Percentiles rank a stretch among this genome's conserved stretches.
phyloP scores from a whole-genome alignment of 192 early-diverging fungal genomes.

The Coemansia sp. region DNA sequence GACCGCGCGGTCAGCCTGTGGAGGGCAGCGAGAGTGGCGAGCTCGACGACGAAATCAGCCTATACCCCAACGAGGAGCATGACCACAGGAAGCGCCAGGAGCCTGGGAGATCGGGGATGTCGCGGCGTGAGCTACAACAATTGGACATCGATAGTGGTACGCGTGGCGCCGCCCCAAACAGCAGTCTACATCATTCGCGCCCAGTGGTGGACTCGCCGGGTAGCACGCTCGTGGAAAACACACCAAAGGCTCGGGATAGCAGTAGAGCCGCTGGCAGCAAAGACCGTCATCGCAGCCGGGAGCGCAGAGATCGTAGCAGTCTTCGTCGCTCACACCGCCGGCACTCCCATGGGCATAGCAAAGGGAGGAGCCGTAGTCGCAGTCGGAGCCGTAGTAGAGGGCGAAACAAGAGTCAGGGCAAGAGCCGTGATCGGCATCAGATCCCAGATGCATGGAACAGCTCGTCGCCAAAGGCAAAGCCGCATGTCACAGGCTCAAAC shows the following conservation, averaged over 20 bases:
- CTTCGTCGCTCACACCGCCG: not conserved
- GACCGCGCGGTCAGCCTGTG: not conserved
- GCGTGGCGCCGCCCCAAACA: not conserved
- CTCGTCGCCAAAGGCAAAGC: not conserved
- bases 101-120: not conserved
- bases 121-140: not conserved
- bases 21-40: not conserved
- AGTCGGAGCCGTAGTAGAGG: not conserved
- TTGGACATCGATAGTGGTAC: not conserved
- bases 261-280: not conserved
- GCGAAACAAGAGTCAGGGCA: not conserved
- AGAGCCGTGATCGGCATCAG: not conserved
- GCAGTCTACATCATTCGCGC: not conserved
- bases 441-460: not conserved
- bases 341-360: not conserved
- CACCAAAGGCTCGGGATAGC: not conserved
- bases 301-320: constrained; percentile 3
- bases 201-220: not conserved
- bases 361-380: not conserved
- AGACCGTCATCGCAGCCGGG: not conserved
- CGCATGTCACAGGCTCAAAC: not conserved
- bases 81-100: not conserved
- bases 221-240: not conserved
- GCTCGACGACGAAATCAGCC: not conserved
- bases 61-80: not conserved